Base-by-base conservation (phyloP, 176 grass and related monocot genomes). In the Tuctoria greenei region DNA sequence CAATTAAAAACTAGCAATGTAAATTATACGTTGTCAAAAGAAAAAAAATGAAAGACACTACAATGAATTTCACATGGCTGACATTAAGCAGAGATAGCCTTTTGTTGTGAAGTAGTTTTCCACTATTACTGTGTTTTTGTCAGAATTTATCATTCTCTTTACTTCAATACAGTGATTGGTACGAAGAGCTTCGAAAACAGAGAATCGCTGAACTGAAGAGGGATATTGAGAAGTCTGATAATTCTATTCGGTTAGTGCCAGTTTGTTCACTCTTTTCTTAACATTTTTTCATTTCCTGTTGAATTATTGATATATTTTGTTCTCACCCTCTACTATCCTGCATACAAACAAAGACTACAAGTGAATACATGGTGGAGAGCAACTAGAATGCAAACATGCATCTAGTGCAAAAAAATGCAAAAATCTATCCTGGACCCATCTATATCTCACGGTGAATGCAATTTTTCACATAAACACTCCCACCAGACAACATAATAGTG, bases 141-240 rank as follows among this genome's bases (percentile, higher is more conserved):
- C n/a, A 38, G 1, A 18, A 51, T 46, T 47, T 35, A 66, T 35
- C 20, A 51, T 59, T 86, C 26, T 60, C 71, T 63, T 82, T 76
- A 52, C 72, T 86, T 73, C 41, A 51, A 80, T 87, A 6, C 77
- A 96, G 93, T 80, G 83, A 84, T 83, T 96, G 90, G 93, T 96
- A 82, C 77, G 93, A 96, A 2, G 93, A 93, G 61, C 87, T 96
- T 80, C 84, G 90, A 54, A 96, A 96, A 68, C 87, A 75, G 57
- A 92, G 93, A 88, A 82, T 96, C 44, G 82, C 84, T 78, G 87
- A 96, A 76, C 67, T 96, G 46, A 96, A 80, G 86, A 85, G 79
- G 42, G 93, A 90, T 61, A 71, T 96, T 79, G 85, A 85, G 56
- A 90, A 93, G 36, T 93, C 90, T 5, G 87, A 96, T 71, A 87